Conservation (phyloP, 108 stramenopile genomes). For the Fragilariopsis cylindrus region DNA sequence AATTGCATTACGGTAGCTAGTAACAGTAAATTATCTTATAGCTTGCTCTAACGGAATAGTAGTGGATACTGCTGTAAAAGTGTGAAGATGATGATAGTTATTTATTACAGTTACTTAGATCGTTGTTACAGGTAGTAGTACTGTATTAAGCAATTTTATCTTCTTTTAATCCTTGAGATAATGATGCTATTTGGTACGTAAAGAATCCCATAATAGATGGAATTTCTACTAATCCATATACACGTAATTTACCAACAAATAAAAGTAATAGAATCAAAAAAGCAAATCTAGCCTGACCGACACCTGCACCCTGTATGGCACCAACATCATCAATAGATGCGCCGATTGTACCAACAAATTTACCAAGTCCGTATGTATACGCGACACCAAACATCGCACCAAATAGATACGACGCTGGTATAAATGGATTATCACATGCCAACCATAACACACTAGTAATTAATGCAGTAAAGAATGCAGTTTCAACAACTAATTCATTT, state of each 20-base stretch:
- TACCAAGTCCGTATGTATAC: slow-evolving; percentile 81
- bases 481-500: slow-evolving; percentile 60
- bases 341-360: slow-evolving; percentile 81
- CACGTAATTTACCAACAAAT: slow-evolving; percentile 74
- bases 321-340: slow-evolving; percentile 59
- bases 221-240: slow-evolving; percentile 65
- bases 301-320: slow-evolving; percentile 62
- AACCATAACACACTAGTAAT: slow-evolving; percentile 72
- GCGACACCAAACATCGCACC: slow-evolving; percentile 78
- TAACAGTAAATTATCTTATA: no score
- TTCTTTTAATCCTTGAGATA: slow-evolving; percentile 72
- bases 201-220: slow-evolving; percentile 84
- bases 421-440: slow-evolving; percentile 56
- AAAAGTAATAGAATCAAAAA: slow-evolving; percentile 82
- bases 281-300: slow-evolving; percentile 85
- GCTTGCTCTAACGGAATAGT: no score
- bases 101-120: no score
- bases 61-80: no score
- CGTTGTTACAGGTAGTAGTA: no score
- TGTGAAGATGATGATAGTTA: no score
- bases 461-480: slow-evolving; percentile 60
- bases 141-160: slow-evolving; percentile 38
- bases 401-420: slow-evolving; percentile 68
- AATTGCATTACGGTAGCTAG: no score
- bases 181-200: slow-evolving; percentile 79